A percentile compares a stretch with the other conserved stretches of the same genome.
Conservation (phyloP, 805 yeast species). For the Zygoascus bituminiphila region DNA sequence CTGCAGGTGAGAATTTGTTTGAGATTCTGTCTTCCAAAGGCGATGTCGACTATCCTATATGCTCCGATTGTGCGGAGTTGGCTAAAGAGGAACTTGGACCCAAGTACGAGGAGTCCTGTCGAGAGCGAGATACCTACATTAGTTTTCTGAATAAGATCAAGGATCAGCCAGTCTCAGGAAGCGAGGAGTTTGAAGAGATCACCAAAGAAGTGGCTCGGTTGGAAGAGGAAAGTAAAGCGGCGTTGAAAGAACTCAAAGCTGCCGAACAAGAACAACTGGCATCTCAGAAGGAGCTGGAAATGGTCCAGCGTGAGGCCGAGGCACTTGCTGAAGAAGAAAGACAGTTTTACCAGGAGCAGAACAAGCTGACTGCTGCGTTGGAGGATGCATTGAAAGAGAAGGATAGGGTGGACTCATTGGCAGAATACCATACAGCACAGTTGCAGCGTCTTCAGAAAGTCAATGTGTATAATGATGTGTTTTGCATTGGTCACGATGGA, state of each 20-base stretch:
- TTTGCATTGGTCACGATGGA: slow-evolving; percentile 76
- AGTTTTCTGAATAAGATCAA: slow-evolving; percentile 64
- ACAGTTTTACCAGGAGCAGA: slow-evolving; percentile 41
- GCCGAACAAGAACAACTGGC: slow-evolving; percentile 28
- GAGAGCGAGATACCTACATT: slow-evolving; percentile 71
- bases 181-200: slow-evolving; percentile 38
- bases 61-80: slow-evolving; percentile 71
- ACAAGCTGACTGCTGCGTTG: slow-evolving; percentile 48
- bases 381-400: slow-evolving; percentile 44
- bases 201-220: slow-evolving; percentile 40
- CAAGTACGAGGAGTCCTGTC: slow-evolving; percentile 62
- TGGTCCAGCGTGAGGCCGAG: slow-evolving; percentile 31
- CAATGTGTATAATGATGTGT: slow-evolving; percentile 77
- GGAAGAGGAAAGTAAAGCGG: slow-evolving; percentile 31
- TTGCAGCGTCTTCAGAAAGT: slow-evolving; percentile 63
- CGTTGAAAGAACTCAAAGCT: slow-evolving; percentile 30
- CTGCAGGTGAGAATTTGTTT: slow-evolving; percentile 56
- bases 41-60: slow-evolving; percentile 79
- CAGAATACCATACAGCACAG: slow-evolving; percentile 53
- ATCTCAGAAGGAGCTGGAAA: slow-evolving; percentile 40
- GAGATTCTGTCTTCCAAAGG: slow-evolving; percentile 63
- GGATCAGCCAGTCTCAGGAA: slow-evolving; percentile 41
- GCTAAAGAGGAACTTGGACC: slow-evolving; percentile 56
- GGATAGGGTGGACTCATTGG: slow-evolving; percentile 54
- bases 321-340: slow-evolving; percentile 37